phyloP scores from a whole-genome alignment of 192 early-diverging fungal species.

The Geranomyces michiganensis region DNA sequence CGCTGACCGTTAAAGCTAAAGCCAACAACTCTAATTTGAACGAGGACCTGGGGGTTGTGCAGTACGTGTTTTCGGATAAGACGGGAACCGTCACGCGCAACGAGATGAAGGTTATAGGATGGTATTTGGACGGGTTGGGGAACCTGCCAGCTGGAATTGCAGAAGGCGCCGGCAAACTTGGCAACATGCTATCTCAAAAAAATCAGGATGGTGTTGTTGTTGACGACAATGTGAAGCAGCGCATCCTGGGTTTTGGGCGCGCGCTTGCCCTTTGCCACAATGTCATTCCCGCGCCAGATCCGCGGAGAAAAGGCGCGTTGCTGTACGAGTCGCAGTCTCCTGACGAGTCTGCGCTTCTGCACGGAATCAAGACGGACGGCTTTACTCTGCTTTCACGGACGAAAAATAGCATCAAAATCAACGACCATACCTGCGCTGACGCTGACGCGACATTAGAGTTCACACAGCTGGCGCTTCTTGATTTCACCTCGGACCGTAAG shows the following conservation, averaged over 20 bases:
- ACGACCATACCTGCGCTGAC: background rate
- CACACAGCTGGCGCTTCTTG: slow-evolving; percentile 55
- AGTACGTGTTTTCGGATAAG: slow-evolving; percentile 81
- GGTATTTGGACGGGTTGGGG: slow-evolving; percentile 52
- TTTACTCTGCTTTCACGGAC: slow-evolving; percentile 44
- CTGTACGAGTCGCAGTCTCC: slow-evolving; percentile 91
- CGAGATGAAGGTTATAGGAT: slow-evolving; percentile 52
- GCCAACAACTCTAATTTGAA: slow-evolving; percentile 60
- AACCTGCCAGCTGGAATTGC: slow-evolving; percentile 16
- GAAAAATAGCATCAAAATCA: slow-evolving; percentile 44
- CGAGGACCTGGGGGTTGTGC: slow-evolving; percentile 86
- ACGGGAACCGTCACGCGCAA: slow-evolving; percentile 64
- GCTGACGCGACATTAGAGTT: slow-evolving; percentile 57
- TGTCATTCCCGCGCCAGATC: slow-evolving; percentile 57
- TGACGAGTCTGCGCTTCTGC: slow-evolving; percentile 58
- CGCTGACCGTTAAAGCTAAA: slow-evolving; percentile 35
- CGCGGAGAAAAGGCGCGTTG: slow-evolving; percentile 45
- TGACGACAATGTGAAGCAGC: slow-evolving; percentile 39
- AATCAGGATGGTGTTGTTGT: slow-evolving; percentile 27
- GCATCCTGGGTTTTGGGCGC: slow-evolving; percentile 59
- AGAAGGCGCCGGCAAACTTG: slow-evolving; percentile 4
- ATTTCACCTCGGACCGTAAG: slow-evolving; percentile 87
- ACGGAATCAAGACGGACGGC: slow-evolving; percentile 56
- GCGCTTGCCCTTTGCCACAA: slow-evolving; percentile 82
- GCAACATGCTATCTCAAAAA: background rate